Conservation (phyloP, 768 basidiomycete genomes). For the Baorangia bicolor region DNA sequence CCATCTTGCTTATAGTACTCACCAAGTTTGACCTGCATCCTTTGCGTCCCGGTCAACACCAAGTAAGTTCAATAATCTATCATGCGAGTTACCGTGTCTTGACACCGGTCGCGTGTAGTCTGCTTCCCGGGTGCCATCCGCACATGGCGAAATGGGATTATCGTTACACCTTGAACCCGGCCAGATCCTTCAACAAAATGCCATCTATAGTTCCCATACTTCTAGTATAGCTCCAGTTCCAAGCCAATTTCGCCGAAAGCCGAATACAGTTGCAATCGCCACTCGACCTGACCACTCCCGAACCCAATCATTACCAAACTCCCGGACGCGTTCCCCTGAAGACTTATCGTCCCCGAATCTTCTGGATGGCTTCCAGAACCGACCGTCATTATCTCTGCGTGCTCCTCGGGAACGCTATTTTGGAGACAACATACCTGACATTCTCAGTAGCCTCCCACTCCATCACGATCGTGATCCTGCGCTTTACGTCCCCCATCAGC, state of each 20-base stretch:
- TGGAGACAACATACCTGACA: constrained; percentile 8
- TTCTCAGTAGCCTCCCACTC: constrained; percentile 3
- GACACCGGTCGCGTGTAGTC: constrained; percentile 13
- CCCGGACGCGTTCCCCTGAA: background rate
- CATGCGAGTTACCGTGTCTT: constrained; percentile 2
- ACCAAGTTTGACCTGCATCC: constrained; percentile 16
- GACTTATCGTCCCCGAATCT: background rate
- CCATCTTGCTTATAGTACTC: constrained; percentile 7
- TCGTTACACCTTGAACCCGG: constrained; percentile 54
- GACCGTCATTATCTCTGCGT: constrained; percentile 2
- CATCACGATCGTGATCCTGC: constrained; percentile 8
- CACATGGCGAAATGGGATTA: constrained; percentile 29
- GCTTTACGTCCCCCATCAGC: constrained; percentile 15
- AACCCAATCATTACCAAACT: constrained; percentile 13
- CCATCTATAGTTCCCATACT: constrained; percentile 11
- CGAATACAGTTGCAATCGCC: background rate
- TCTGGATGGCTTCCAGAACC: background rate
- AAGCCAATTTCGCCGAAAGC: constrained; percentile 5
- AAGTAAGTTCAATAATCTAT: constrained; percentile 16
- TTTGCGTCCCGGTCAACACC: constrained; percentile 7
- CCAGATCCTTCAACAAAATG: constrained; percentile 49
- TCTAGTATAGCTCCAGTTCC: constrained; percentile 1
- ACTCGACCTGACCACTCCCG: constrained; percentile 10
- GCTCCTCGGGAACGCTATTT: constrained; percentile 16
- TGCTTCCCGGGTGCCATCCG: background rate